Base-by-base conservation (phyloP, 139 green algal genomes). In the Chlorella sp. region DNA sequence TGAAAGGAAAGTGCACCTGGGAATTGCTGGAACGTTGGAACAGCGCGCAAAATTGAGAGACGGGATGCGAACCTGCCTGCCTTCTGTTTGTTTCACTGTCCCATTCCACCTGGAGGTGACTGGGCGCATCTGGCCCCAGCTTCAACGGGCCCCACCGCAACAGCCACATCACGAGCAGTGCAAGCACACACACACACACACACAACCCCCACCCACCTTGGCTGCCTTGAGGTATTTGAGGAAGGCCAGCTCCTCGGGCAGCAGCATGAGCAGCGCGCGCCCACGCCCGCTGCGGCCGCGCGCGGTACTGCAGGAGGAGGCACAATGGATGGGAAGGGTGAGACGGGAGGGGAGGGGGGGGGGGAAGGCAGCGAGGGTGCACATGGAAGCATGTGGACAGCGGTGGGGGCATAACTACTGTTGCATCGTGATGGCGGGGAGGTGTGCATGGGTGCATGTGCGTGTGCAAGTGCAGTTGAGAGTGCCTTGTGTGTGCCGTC, bases 201-300 rank as follows among this genome's bases (percentile, higher is more conserved):
- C 48, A 57, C 48, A 57, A 57, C 48, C 48, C 7, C 48, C 48
- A 57, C 48, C 57, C 80, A 87, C 48, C 64, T 87, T 88, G 24
- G 60, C 79, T 37, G 66, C 78, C 89, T 97, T 97, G 71, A 99
- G 94, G 91, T 97, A 98, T 83, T 95, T 96, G 30, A 99, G 93
- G 92, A 99, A 99, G 81, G 89, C 91, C 37, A 99, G 91, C 92
- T 99, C 98, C 93, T 99, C 95, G 3, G 98, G 98, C 88, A 98
- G 96, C 88, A 99, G 95, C 91, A 99, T 94, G 77, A 99, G 96
- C 90, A 99, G 94, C 22, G 98, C 98, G 36, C 97, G 95, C 0
- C 98, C 97, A 28, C 91, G 95, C 57, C 96, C 96, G 60, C 95
- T 93, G 48, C 94, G 93, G 14, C 98, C 98, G 26, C 98, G 93